Evolutionary conservation across 2,329 filamentous ascomycete genomes (phyloP).

Genomic region (Fusarium burgessii): DNA sequence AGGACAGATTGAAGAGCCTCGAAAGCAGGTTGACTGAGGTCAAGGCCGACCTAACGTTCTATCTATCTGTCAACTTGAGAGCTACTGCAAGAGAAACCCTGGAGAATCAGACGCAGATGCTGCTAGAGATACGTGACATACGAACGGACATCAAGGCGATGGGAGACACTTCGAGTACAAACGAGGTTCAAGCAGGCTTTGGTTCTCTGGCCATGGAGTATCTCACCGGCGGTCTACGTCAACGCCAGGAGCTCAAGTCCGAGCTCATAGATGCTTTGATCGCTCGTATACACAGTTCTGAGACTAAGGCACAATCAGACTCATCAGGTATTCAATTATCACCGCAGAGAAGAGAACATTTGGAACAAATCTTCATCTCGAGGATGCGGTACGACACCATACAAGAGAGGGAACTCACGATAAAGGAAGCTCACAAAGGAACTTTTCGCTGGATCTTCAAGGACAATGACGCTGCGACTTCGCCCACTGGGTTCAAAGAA

Average conservation of each 20-base stretch:
- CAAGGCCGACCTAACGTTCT: neutral
- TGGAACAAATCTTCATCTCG: conserved; percentile 5
- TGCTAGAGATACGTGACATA: neutral
- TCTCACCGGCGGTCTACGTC: neutral
- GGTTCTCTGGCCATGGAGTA: neutral
- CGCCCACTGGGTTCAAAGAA: neutral
- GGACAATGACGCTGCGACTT: accelerated
- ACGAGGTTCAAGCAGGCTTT: neutral
- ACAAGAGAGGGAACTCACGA: conserved; percentile 13
- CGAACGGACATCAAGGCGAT: neutral
- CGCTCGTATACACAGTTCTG: neutral
- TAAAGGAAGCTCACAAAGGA: conserved; percentile 15
- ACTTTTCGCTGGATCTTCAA: conserved; percentile 25
- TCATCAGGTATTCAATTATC: neutral
- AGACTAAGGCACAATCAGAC: neutral
- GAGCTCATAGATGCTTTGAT: neutral
- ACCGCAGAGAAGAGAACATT: neutral
- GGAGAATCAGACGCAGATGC: neutral
- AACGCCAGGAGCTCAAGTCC: neutral
- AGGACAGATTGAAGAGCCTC: neutral
- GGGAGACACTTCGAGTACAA: neutral
- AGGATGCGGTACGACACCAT: conserved; percentile 17
- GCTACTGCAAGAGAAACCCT: neutral
- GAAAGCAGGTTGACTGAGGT: neutral
- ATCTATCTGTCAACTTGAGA: neutral